Percentiles rank a stretch among this genome's conserved stretches.
These are phyloP conservation scores for Nakazawaea siamensis DNA, from an alignment of 805 yeast species.

Conservation along the genomic window DNA sequence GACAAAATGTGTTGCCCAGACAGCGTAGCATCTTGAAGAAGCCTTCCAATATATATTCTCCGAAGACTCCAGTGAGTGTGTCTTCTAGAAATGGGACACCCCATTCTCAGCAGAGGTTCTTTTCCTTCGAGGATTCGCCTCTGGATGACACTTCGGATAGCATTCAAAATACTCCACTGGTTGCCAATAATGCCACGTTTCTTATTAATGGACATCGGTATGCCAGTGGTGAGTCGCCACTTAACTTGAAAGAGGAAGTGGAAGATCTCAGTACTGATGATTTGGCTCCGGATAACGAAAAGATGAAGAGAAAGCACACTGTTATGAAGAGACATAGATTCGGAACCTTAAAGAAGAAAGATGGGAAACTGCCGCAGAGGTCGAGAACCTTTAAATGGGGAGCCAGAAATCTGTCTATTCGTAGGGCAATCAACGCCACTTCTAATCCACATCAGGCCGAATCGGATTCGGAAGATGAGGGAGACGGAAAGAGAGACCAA, in stretches of 20 bases:
- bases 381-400: slow-evolving; percentile 41
- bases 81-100: slow-evolving; percentile 9
- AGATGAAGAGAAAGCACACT: slow-evolving; percentile 29
- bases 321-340: slow-evolving; percentile 73
- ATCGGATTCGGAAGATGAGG: slow-evolving; percentile 14
- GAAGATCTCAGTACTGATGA: background rate
- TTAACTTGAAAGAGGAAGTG: background rate
- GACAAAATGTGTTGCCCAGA: slow-evolving; percentile 3
- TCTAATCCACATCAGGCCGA: slow-evolving; percentile 10
- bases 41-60: slow-evolving; percentile 8
- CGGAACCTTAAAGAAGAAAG: slow-evolving; percentile 81
- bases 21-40: slow-evolving; percentile 10
- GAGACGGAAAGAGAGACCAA: slow-evolving; percentile 7
- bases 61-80: slow-evolving; percentile 4
- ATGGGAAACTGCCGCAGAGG: slow-evolving; percentile 45
- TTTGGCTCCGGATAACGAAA: background rate
- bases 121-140: slow-evolving; percentile 2
- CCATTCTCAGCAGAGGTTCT: background rate
- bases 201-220: slow-evolving; percentile 3
- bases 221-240: slow-evolving; percentile 13
- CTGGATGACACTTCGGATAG: slow-evolving; percentile 4
- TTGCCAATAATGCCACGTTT: slow-evolving; percentile 11
- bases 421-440: slow-evolving; percentile 14
- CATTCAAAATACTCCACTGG: slow-evolving; percentile 5
- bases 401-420: slow-evolving; percentile 14